Evolutionary conservation across 75 land plant species (phyloP).

Genomic region (Cupressus sempervirens): DNA sequence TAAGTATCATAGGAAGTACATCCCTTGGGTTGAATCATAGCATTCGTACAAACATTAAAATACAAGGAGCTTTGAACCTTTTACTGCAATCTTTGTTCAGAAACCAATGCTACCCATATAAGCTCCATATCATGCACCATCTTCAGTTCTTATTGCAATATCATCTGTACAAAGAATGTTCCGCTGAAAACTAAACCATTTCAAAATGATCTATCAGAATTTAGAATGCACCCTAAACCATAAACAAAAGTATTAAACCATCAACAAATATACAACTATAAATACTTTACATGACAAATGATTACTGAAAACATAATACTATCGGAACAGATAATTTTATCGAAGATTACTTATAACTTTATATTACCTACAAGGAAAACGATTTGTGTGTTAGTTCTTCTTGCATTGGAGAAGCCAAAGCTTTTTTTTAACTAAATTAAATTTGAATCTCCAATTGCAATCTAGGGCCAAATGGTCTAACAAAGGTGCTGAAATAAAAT

Average conservation of each 20-base stretch:
- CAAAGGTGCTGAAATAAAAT: background rate
- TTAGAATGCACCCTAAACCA: background rate
- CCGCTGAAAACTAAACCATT: background rate
- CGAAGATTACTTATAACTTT: too few relatives aligned
- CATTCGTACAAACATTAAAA: background rate
- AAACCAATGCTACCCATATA: background rate
- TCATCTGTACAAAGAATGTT: conserved; percentile 1
- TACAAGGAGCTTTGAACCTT: background rate
- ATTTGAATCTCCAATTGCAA: background rate
- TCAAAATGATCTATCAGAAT: background rate
- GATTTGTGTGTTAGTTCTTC: background rate
- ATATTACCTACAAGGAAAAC: background rate
- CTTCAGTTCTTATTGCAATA: background rate
- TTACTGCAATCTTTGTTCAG: background rate
- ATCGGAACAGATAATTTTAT: background rate
- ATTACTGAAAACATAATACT: background rate
- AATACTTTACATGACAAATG: background rate
- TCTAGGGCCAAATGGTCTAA: background rate
- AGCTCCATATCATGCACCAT: background rate
- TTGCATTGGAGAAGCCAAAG: background rate
- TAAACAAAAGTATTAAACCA: background rate
- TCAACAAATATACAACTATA: background rate
- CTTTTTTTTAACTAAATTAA: background rate
- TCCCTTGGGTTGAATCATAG: background rate
- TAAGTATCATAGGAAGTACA: background rate